Evolutionary conservation across 192 early-diverging fungal species (phyloP).

Genomic region (Pilobolus umbonatus): DNA sequence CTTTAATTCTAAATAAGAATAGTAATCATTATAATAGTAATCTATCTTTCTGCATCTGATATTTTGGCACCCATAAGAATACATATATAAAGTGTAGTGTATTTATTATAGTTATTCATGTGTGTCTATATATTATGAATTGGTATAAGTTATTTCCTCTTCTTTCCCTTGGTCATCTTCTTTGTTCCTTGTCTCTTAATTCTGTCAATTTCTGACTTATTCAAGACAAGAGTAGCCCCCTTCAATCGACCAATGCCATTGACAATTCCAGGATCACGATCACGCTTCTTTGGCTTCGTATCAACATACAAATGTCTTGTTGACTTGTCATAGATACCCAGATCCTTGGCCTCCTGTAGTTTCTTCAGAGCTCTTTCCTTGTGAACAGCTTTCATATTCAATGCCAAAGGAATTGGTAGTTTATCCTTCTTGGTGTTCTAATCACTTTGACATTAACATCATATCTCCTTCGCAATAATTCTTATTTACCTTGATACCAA

Average conservation of each 20-base stretch:
- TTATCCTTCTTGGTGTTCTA: conserved; percentile 16
- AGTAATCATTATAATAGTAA: too few species aligned
- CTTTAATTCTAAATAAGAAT: conserved; percentile 9
- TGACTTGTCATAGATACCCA: conserved; percentile 41
- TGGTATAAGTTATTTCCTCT: conserved; percentile 4
- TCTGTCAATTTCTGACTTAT: conserved; percentile 34
- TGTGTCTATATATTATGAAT: too few species aligned
- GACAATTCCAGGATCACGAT: conserved; percentile 34
- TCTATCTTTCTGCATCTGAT: too few species aligned
- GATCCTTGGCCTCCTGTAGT: conserved; percentile 39
- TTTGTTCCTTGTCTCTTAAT: conserved; percentile 25
- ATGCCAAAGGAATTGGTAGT: conserved; percentile 27
- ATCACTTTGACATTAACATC: not conserved
- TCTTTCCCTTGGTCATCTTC: conserved; percentile 2
- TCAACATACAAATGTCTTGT: conserved; percentile 36
- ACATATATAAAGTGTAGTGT: too few species aligned
- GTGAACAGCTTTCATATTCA: conserved; percentile 33
- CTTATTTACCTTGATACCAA: conserved; percentile 34
- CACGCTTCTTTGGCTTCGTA: conserved; percentile 14
- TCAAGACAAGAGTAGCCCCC: conserved; percentile 34
- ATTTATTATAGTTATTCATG: too few species aligned
- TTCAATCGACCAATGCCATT: conserved; percentile 40
- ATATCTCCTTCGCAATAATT: not conserved
- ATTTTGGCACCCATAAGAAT: too few species aligned
- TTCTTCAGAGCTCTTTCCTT: conserved; percentile 17